Conservation (phyloP, 2,329 filamentous ascomycete species). For the Coniochaeta sp. region DNA sequence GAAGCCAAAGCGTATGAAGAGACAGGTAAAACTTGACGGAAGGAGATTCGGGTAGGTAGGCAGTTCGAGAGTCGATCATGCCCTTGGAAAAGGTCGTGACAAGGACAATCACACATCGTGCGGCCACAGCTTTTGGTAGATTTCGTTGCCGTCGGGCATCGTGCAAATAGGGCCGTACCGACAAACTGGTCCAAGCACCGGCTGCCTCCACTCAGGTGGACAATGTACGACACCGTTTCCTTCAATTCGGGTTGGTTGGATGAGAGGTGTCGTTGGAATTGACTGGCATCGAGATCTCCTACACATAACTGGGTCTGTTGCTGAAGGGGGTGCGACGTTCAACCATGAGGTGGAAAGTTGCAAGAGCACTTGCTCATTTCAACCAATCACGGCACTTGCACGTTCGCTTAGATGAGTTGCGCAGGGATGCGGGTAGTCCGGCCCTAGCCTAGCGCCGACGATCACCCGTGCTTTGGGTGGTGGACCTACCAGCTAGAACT, state of each 20-base stretch:
- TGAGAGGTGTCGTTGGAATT: not conserved
- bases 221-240: not conserved
- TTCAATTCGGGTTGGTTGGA: not conserved
- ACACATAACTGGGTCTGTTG: no score
- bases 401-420: not conserved
- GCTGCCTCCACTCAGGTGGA: no score
- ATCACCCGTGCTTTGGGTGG: not conserved
- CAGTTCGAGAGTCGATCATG: no score
- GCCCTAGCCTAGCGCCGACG: not conserved
- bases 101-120: no score
- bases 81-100: no score
- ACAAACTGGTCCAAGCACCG: no score
- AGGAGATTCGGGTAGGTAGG: no score
- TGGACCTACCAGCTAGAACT: not conserved
- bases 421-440: not conserved
- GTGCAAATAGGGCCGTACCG: no score
- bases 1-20: no score
- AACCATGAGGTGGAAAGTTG: not conserved
- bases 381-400: not conserved
- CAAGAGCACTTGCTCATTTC: not conserved
- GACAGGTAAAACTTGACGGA: no score
- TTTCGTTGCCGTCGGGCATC: no score
- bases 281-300: not conserved
- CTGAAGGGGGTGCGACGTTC: not conserved
- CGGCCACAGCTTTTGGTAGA: no score